These are phyloP conservation scores for Wallacemonas sp. DNA, from an alignment of 208 protist species.

Conservation along the genomic window DNA sequence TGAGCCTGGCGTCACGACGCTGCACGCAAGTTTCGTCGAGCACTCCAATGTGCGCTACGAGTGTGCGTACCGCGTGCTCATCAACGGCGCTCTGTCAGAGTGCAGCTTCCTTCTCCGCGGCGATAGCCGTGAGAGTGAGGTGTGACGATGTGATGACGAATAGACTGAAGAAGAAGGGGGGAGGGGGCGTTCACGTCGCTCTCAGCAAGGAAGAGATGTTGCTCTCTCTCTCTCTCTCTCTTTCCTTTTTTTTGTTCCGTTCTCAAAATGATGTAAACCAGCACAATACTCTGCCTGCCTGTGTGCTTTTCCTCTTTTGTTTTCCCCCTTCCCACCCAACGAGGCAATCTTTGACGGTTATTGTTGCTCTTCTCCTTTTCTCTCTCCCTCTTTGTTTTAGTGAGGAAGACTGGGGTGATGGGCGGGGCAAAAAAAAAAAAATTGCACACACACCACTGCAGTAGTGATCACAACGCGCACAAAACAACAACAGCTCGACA, in stretches of 20 bases:
- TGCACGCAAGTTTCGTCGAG: conserved; percentile 58
- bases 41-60: conserved; percentile 77
- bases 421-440: no score
- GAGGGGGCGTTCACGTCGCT: background rate
- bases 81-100: conserved; percentile 40
- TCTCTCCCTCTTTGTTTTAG: background rate
- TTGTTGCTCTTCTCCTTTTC: conserved; percentile 18
- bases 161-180: background rate
- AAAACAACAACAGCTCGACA: no score
- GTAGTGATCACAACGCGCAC: no score
- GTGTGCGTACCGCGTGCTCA: conserved; percentile 50
- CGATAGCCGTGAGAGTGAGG: conserved; percentile 81
- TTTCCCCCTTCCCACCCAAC: conserved; percentile 6
- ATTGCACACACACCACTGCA: no score
- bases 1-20: conserved; percentile 40
- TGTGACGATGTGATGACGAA: conserved; percentile 30
- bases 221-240: conserved; percentile 1
- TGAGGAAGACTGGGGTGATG: no score
- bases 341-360: background rate
- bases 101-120: conserved; percentile 56
- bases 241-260: background rate
- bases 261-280: conserved; percentile 21
- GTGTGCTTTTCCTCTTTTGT: no score
- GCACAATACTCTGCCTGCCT: background rate
- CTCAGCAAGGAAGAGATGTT: background rate